Conservation (phyloP, 2,329 filamentous ascomycete genomes). For the Penicillium sp. region DNA sequence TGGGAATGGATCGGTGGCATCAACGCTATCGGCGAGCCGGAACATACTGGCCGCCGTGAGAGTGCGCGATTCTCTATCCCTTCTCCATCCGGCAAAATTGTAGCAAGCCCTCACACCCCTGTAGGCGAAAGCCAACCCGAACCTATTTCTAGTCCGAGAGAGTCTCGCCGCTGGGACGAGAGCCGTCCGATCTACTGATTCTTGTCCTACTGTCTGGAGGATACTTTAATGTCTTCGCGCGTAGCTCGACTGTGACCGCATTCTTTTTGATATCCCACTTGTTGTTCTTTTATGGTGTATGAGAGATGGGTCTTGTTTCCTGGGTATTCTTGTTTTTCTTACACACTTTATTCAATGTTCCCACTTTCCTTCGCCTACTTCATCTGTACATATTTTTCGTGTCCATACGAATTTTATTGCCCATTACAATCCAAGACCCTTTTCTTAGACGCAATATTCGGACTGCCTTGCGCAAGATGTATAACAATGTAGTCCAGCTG, state of each 20-base stretch:
- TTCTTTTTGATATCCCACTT: slow-evolving; percentile 11
- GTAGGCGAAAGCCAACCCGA: slow-evolving; percentile 14
- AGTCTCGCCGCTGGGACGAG: slow-evolving; percentile 41
- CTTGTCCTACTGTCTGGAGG: neutral
- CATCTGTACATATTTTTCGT: slow-evolving; percentile 17
- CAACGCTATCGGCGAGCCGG: slow-evolving; percentile 49
- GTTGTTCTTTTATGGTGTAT: slow-evolving; percentile 3
- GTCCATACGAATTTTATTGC: slow-evolving; percentile 12
- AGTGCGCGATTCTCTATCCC: slow-evolving; percentile 28
- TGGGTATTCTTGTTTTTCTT: neutral
- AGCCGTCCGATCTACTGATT: slow-evolving; percentile 42
- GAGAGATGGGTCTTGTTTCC: slow-evolving; percentile 9
- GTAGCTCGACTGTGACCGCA: neutral
- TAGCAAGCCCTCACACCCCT: slow-evolving; percentile 10
- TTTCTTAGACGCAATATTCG: neutral
- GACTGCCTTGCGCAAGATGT: neutral
- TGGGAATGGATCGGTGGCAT: slow-evolving; percentile 69
- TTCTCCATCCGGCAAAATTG: slow-evolving; percentile 25
- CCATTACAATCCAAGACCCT: neutral
- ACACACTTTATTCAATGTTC: neutral
- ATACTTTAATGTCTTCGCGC: slow-evolving; percentile 12
- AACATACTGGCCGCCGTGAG: slow-evolving; percentile 25
- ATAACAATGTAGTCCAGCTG: neutral
- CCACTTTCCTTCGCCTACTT: neutral
- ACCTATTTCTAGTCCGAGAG: slow-evolving; percentile 25